A percentile compares a stretch with the other conserved stretches of the same genome.
Evolutionary conservation across 495 filamentous ascomycete genomes (phyloP).

Genomic region (Polyplosphaeria fusca): DNA sequence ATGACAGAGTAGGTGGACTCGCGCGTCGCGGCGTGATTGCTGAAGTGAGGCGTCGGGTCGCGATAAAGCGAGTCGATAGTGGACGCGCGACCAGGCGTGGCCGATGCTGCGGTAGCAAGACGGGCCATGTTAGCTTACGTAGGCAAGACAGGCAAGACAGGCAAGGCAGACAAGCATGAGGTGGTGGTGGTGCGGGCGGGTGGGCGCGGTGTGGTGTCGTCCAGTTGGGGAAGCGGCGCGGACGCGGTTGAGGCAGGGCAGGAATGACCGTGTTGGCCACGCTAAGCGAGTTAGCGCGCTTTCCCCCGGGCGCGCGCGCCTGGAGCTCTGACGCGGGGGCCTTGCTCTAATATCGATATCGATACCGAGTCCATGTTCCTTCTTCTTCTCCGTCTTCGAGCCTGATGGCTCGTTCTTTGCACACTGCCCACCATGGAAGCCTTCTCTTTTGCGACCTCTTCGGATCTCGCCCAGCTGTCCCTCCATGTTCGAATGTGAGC

Average conservation of each 20-base stretch:
- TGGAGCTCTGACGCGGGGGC: too few relatives aligned
- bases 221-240: background rate
- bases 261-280: too few relatives aligned
- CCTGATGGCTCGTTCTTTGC: too few relatives aligned
- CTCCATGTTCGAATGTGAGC: constrained; percentile 75
- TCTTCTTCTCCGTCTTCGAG: too few relatives aligned
- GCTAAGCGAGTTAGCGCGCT: background rate
- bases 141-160: background rate
- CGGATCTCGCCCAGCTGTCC: constrained; percentile 64
- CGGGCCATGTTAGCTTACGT: constrained; percentile 26
- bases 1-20: constrained; percentile 36
- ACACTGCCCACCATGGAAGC: constrained; percentile 66
- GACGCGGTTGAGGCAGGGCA: background rate
- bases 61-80: constrained; percentile 28
- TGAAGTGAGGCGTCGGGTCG: constrained; percentile 18
- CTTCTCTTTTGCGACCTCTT: constrained; percentile 88
- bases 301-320: too few relatives aligned
- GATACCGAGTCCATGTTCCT: too few relatives aligned
- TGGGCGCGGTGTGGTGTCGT: background rate
- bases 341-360: too few relatives aligned
- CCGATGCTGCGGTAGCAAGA: constrained; percentile 24
- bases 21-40: constrained; percentile 2
- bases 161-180: background rate
- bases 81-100: constrained; percentile 18
- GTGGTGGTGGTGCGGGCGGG: background rate